phyloP scores from a whole-genome alignment of 345 rosid species.

The Cardamine chenopodiifolia region DNA sequence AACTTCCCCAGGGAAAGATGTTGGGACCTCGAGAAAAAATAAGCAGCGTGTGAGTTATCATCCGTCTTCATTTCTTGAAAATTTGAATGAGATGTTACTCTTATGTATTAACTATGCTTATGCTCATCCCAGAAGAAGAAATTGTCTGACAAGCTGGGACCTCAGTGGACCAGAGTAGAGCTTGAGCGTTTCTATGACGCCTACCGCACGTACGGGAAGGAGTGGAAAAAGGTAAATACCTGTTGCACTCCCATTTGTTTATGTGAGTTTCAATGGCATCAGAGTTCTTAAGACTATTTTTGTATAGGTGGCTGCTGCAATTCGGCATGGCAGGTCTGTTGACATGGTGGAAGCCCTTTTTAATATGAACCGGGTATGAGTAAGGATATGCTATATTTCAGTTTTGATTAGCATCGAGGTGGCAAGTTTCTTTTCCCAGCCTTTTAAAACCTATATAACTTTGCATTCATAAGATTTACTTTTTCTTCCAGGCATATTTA shows the following conservation, averaged over 20 bases:
- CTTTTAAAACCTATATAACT: neutral
- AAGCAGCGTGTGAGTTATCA: slow-evolving; percentile 62
- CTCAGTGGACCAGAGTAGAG: slow-evolving; percentile 90
- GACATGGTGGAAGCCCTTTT: slow-evolving; percentile 96
- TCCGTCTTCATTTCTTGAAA: slow-evolving; percentile 7
- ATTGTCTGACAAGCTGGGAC: slow-evolving; percentile 79
- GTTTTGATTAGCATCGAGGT: slow-evolving; percentile 7
- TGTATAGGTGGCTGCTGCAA: slow-evolving; percentile 65
- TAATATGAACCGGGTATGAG: slow-evolving; percentile 72
- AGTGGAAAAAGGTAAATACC: slow-evolving; percentile 77
- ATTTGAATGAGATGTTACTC: slow-evolving; percentile 20
- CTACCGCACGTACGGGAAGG: slow-evolving; percentile 78
- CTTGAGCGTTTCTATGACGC: slow-evolving; percentile 87
- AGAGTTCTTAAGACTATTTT: slow-evolving; percentile 12
- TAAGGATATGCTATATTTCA: neutral
- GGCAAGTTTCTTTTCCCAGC: slow-evolving; percentile 3
- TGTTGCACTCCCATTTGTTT: neutral
- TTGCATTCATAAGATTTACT: slow-evolving; percentile 15
- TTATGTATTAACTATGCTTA: slow-evolving; percentile 25
- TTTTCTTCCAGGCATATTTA: slow-evolving; percentile 74
- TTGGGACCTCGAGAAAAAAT: slow-evolving; percentile 54
- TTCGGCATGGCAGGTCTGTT: slow-evolving; percentile 63
- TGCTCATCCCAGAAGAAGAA: slow-evolving; percentile 62
- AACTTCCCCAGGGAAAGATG: slow-evolving; percentile 65
- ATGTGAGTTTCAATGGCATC: neutral